phyloP scores from a whole-genome alignment of 208 protist species.

The Leishmania amazonensis region DNA sequence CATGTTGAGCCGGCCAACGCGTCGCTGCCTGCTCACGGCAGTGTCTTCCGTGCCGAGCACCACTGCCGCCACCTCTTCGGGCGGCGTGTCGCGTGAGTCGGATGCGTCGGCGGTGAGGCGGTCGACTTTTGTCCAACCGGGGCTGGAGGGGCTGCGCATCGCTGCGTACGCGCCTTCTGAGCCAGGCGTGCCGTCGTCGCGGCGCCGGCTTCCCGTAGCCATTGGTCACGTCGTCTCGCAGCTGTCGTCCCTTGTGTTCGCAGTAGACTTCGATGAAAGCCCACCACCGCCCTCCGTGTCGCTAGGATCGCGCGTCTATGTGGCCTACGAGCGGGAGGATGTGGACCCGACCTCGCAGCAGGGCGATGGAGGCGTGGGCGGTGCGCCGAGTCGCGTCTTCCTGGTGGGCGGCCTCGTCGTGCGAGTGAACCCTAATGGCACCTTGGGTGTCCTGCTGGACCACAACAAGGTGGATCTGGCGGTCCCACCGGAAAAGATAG shows the following conservation, averaged over 20 bases:
- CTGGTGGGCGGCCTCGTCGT: slow-evolving; percentile 78
- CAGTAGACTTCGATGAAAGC: slow-evolving; percentile 55
- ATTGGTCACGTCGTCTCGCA: slow-evolving; percentile 80
- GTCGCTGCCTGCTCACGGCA: slow-evolving; percentile 3
- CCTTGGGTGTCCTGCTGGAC: slow-evolving; percentile 81
- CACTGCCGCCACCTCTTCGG: not conserved
- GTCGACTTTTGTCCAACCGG: slow-evolving; percentile 36
- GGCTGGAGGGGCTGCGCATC: slow-evolving; percentile 64
- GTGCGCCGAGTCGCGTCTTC: slow-evolving; percentile 15
- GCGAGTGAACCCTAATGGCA: slow-evolving; percentile 80
- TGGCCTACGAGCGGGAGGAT: slow-evolving; percentile 48
- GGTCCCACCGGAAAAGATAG: slow-evolving; percentile 78
- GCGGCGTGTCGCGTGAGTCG: not conserved
- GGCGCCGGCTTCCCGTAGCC: slow-evolving; percentile 46
- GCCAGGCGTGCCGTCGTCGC: slow-evolving; percentile 21
- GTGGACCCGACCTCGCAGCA: not conserved
- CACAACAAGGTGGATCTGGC: slow-evolving; percentile 82
- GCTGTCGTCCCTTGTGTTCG: slow-evolving; percentile 70
- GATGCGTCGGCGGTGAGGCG: slow-evolving; percentile 15
- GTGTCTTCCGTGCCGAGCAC: not conserved
- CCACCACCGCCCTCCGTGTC: slow-evolving; percentile 23
- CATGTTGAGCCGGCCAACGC: not conserved
- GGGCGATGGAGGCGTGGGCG: not conserved
- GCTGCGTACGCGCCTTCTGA: slow-evolving; percentile 44
- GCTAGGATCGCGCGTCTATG: slow-evolving; percentile 56